Base-by-base conservation (phyloP, 2,329 filamentous ascomycete genomes). In the Thielaviopsis ethacetica region DNA sequence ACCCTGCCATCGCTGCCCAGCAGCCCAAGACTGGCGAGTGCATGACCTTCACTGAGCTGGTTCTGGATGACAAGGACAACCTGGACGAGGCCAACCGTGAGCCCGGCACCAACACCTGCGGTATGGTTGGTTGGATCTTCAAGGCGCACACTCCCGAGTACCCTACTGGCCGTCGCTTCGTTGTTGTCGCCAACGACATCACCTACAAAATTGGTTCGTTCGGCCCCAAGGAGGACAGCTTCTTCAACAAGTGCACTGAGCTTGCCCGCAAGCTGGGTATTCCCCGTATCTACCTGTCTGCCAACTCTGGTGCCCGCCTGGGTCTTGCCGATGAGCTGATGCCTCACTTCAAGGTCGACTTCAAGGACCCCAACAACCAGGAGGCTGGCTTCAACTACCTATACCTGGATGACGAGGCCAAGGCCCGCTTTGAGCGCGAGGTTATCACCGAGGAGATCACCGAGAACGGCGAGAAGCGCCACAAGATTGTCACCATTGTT, bases 211-310 rank as follows among this genome's bases (percentile, higher is more conserved):
- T 97, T 70, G 93, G 93, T 68, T 95, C 89, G 1, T 98, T 98
- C 70, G 93, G 93, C 57, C 93, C 93, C 49, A 85, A 86, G 73
- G 93, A 98, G 76, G 93, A 98, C 73, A 86, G 88, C 67, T 98
- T 95, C 82, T 98, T 98, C 83, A 81, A 94, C 79, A 96, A 97
- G 80, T 98, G 93, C 76, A 97, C 93, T 10, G 91, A 98, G 73
- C 79, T 96, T 64, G 93, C 93, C 63, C 85, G 91, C 67, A 91
- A 89, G 77, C 78, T 96, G 62, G 93, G 93, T 47, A 95, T 98
- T 67, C 93, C 93, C 24, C 88, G 93, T 66, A 91, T 98, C 70
- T 98, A 98, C 75, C 78, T 98, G 61, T 98, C 93, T 70, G 93
- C 93, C 70, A 98, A 98, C 80, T 98, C 93, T 61, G 93, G 93